Percentiles rank a stretch among this genome's conserved stretches.
These are phyloP conservation scores for Scleromitrula shiraiana DNA, from an alignment of 2,329 filamentous ascomycete species.

Conservation along the genomic window DNA sequence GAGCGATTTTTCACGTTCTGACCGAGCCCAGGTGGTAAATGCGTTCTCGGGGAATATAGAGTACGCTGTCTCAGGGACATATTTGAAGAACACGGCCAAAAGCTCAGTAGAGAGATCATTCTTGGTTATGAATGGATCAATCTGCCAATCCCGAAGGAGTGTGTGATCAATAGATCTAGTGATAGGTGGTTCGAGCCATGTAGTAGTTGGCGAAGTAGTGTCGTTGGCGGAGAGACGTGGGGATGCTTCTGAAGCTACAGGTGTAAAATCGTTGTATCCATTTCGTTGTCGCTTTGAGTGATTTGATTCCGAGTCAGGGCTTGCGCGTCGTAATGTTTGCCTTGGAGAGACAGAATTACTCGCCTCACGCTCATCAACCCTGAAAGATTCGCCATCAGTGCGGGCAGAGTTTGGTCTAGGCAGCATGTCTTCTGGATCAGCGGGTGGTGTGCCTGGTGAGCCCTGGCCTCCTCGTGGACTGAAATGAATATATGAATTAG, in stretches of 20 bases:
- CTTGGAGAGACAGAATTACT: slow-evolving; percentile 25
- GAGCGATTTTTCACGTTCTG: slow-evolving; percentile 36
- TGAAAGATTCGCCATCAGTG: slow-evolving; percentile 24
- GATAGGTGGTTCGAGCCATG: slow-evolving; percentile 17
- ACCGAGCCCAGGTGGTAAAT: slow-evolving; percentile 47
- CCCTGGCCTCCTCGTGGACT: slow-evolving; percentile 31
- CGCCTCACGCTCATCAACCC: slow-evolving; percentile 22
- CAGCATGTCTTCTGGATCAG: slow-evolving; percentile 25
- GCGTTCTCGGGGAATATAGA: slow-evolving; percentile 46
- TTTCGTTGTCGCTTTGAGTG: slow-evolving; percentile 27
- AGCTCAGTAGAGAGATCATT: slow-evolving; percentile 42
- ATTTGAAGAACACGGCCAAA: slow-evolving; percentile 47
- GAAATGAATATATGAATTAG: too few relatives aligned
- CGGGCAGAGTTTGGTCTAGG: slow-evolving; percentile 25
- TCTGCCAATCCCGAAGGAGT: slow-evolving; percentile 22
- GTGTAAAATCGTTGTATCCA: slow-evolving; percentile 26
- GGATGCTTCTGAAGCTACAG: slow-evolving; percentile 26
- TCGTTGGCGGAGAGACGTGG: slow-evolving; percentile 21
- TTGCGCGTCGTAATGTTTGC: slow-evolving; percentile 18
- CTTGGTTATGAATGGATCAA: slow-evolving; percentile 46
- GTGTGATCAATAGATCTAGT: slow-evolving; percentile 13
- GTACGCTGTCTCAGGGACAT: slow-evolving; percentile 46
- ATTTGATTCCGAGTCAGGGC: slow-evolving; percentile 25
- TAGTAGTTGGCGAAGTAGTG: slow-evolving; percentile 16
- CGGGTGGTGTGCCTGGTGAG: slow-evolving; percentile 29